Base-by-base conservation (phyloP, 768 basidiomycete genomes). In the Agaricus subrufescens region DNA sequence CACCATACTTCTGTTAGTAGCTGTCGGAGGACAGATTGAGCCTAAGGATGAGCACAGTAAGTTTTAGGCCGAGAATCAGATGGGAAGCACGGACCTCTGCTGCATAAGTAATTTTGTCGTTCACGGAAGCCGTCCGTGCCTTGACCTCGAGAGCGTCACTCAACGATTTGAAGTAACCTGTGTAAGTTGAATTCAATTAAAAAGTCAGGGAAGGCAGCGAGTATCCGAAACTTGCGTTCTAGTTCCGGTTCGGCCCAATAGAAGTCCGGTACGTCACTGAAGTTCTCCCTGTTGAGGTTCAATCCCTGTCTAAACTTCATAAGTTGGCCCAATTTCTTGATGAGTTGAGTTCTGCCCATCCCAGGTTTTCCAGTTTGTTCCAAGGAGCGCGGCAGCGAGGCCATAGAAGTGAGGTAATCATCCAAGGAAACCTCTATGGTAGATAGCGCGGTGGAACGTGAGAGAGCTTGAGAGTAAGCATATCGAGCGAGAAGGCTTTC, bases 191-290 rank as follows among this genome's bases (percentile, higher is more conserved):
- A 23, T 42, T 25, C 26, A n/a, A 40, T 46, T 23, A n/a, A 15
- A n/a, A 19, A 4, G 34, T 23, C 26, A 19, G n/a, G 15, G 30
- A 37, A 37, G 26, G 43, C n/a, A 57, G 47, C 9, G 12, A 25
- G 19, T 44, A 25, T 15, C 14, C n/a, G 3, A 15, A 4, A 57
- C 82, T 34, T 58, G 86, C 91, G 78, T 74, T 98, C 95, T 4
- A 98, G 77, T 59, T 87, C 89, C 0, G 94, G 92, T 66, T 97
- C 92, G 15, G 88, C 80, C 95, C 96, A 98, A 67, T 97, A 94
- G 61, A 98, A 87, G 69, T 97, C 90, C 0, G 91, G 92, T 0
- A 86, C 85, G 64, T 95, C 94, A 46, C 85, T 85, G 64, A 94
- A 91, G 63, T 93, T 95, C 66, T 93, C 89, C 45, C 88, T 77